Base-by-base conservation (phyloP, 345 rosid species). In the Clausena lansium region DNA sequence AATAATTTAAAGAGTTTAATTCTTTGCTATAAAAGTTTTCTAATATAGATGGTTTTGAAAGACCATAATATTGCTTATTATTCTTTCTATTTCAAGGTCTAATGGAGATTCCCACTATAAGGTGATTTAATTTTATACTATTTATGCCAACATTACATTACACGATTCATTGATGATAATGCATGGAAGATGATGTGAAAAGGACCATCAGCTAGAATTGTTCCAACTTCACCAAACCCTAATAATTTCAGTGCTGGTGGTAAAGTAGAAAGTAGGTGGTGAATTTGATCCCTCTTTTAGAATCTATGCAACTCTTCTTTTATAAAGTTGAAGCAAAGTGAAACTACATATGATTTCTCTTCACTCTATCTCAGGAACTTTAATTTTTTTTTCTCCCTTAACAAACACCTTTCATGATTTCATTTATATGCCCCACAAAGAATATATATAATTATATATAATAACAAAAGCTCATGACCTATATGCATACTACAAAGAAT, bases 141-240 rank as follows among this genome's bases (percentile, higher is more conserved):
- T 14, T 50, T 5, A 50, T 50, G 22, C 20, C 17, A 50, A 3
- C 55, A 50, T 50, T 50, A 17, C 45, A 17, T 50, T 50, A 50
- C 55, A 50, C 22, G 55, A 50, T 50, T 50, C 55, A 50, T 50
- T 17, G 22, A 50, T 50, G 55, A 50, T 4, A 50, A 50, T 17
- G 55, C 55, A 50, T 22, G 61, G 27, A 59, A 28, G 35, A 14
- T 9, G 13, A 22, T 71, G 39, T 27, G 67, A 74, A 38, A 38
- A 60, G 58, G 67, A 60, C 39, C 38, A 62, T 41, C 38, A n/a
- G n/a, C 33, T 75, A 14, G 45, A 45, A 63, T 4, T 63, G 60
- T 45, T 45, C 59, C 67, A 45, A 74, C 11, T 69, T 30, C 77
- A 74, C 57, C 69, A 62, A 74, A 61, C 41, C 59, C 59, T 30